A percentile compares a stretch with the other conserved stretches of the same genome.
phyloP scores from a whole-genome alignment of 106 monocot genomes.

The Allium cepa region DNA sequence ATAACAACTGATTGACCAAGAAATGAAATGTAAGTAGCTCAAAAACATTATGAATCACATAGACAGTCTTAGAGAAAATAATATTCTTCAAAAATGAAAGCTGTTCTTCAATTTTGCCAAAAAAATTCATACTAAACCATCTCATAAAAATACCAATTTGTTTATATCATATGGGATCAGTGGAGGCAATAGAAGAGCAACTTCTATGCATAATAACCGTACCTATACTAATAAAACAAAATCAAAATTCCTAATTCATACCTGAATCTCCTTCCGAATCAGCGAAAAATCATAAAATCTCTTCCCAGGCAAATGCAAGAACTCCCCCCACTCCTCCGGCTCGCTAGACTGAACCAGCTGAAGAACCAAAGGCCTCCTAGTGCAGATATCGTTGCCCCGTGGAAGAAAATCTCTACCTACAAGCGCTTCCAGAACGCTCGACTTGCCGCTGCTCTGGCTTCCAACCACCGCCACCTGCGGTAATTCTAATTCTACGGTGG shows the following conservation, averaged over 20 bases:
- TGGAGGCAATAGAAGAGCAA: too few relatives aligned
- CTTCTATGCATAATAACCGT: too few relatives aligned
- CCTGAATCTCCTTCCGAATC: slow-evolving; percentile 79
- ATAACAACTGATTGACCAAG: too few relatives aligned
- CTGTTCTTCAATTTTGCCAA: too few relatives aligned
- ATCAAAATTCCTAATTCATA: neutral
- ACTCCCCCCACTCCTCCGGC: slow-evolving; percentile 83
- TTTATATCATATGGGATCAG: too few relatives aligned
- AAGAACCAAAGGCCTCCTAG: slow-evolving; percentile 64
- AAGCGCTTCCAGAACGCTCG: slow-evolving; percentile 79
- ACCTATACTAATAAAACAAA: neutral
- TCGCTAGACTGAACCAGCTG: slow-evolving; percentile 63
- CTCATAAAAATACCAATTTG: too few relatives aligned
- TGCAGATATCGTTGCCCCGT: slow-evolving; percentile 70
- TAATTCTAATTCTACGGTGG: slow-evolving; percentile 70
- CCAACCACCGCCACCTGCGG: slow-evolving; percentile 92
- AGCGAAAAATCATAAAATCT: slow-evolving; percentile 65
- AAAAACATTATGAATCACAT: too few relatives aligned
- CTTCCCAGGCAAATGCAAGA: slow-evolving; percentile 67
- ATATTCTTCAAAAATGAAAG: too few relatives aligned
- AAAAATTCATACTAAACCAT: too few relatives aligned
- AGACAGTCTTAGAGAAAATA: too few relatives aligned
- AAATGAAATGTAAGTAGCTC: too few relatives aligned
- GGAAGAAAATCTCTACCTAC: slow-evolving; percentile 75
- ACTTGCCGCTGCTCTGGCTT: slow-evolving; percentile 89